Evolutionary conservation across 257 asterid species (phyloP), one percentile per base, ranked within the genome.

Genomic region (Nicotiana undulata): DNA sequence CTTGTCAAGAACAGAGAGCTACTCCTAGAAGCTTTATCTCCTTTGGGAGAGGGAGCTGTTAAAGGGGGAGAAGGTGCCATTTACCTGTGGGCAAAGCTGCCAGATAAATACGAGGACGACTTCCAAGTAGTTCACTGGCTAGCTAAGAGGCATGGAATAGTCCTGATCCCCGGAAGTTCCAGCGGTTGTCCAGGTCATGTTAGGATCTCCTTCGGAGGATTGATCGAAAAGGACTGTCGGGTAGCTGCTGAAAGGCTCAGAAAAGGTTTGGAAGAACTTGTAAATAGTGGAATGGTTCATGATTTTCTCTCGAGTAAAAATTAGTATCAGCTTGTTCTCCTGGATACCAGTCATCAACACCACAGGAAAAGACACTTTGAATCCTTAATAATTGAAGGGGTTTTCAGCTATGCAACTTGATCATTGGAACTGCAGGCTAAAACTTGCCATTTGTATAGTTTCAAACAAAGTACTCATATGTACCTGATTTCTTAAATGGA

Each of bases 61-160:
- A 91, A 84, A 83, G 99, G 99, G 18, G 99, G 99, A 49, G 98
- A 96, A 87, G 98, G 98, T 1, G 98, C 98, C 0, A 93, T 96
- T 24, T 96, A 96, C 88, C 83, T 96, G 85, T 96, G 99, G 99
- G 99, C 92, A 6, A 94, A 92, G 84, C 97, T 94, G 34, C 98
- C 98, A 0, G 93, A 91, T 1, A 63, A 82, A 26, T 81, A 85
- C 61, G 10, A 51, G 0, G 88, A 94, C 6, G 98, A 96, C 88
- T 88, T 88, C 82, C 88, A 89, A 81, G 97, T 94, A 1, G 98
- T 96, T 1, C 89, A 83, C 40, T 96, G 99, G 99, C 86, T 96
- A 34, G 98, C 93, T 2, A 81, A 18, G 76, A 94, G 85, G 79
- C 98, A 96, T 4, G 85, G 92, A 81, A 88, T 96, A 13, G 93